These are phyloP conservation scores for Saturnispora galanensis DNA, from an alignment of 805 yeast species.

Conservation along the genomic window DNA sequence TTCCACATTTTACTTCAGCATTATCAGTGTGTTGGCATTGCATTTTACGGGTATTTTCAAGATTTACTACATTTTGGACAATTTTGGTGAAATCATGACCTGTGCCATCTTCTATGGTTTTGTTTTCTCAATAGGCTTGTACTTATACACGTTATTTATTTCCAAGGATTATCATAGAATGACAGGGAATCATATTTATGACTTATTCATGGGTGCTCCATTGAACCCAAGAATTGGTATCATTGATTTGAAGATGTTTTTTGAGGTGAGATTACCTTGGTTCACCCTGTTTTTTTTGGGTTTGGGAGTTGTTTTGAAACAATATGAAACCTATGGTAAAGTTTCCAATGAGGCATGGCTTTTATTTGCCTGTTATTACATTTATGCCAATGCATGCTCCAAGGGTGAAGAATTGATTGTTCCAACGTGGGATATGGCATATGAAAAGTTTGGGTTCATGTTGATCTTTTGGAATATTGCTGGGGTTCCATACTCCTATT, in stretches of 20 bases:
- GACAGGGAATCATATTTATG: slow-evolving; percentile 88
- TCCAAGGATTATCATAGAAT: slow-evolving; percentile 76
- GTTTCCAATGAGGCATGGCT: slow-evolving; percentile 68
- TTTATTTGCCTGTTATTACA: slow-evolving; percentile 77
- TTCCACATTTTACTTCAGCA: slow-evolving; percentile 67
- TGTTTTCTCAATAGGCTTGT: slow-evolving; percentile 55
- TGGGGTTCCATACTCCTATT: slow-evolving; percentile 97
- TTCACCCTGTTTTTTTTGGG: slow-evolving; percentile 74
- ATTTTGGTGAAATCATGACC: slow-evolving; percentile 88
- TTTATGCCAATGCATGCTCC: slow-evolving; percentile 93
- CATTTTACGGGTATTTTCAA: slow-evolving; percentile 72
- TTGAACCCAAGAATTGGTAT: slow-evolving; percentile 91
- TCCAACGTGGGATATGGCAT: slow-evolving; percentile 99
- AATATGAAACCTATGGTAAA: slow-evolving; percentile 71
- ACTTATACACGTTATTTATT: slow-evolving; percentile 53
- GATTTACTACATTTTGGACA: slow-evolving; percentile 64
- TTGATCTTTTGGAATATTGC: slow-evolving; percentile 97
- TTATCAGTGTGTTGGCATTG: slow-evolving; percentile 45
- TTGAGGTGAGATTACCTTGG: slow-evolving; percentile 97
- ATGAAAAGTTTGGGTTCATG: slow-evolving; percentile 99
- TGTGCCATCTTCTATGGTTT: slow-evolving; percentile 79
- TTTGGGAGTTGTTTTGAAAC: slow-evolving; percentile 65
- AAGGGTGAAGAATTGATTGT: slow-evolving; percentile 97
- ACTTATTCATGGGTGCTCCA: slow-evolving; percentile 95
- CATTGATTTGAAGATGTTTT: slow-evolving; percentile 91